phyloP scores from a whole-genome alignment of 352 stramenopile species.

The Globisporangium spinosum region DNA sequence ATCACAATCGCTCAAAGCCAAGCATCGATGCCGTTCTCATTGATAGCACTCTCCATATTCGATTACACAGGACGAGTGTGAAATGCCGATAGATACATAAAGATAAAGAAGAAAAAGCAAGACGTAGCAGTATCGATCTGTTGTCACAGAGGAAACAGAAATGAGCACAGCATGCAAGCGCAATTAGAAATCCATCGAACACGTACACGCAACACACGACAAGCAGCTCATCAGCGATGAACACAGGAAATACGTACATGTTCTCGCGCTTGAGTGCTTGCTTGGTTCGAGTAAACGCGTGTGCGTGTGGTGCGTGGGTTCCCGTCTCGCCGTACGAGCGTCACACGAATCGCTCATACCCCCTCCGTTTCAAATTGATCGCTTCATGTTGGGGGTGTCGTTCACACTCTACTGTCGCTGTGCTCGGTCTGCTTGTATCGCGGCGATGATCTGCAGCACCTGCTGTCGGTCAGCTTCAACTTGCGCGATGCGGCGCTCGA shows the following conservation, averaged over 20 bases:
- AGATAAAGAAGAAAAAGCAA: constrained; percentile 2
- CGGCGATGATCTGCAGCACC: constrained; percentile 71
- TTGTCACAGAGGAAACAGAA: not conserved
- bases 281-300: not conserved
- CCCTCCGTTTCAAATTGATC: not conserved
- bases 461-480: constrained; percentile 72
- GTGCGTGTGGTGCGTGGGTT: not conserved
- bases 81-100: constrained; percentile 13
- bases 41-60: constrained; percentile 1
- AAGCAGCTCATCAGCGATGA: too few relatives aligned
- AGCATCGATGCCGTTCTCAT: not conserved
- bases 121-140: constrained; percentile 1
- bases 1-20: not conserved
- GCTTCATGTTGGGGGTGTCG: not conserved
- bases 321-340: not conserved
- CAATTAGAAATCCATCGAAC: not conserved
- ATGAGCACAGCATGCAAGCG: not conserved
- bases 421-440: constrained; percentile 62
- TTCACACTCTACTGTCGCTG: constrained; percentile 27
- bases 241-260: not conserved
- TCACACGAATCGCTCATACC: not conserved
- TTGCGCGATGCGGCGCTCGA: constrained; percentile 78
- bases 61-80: not conserved
- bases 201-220: not conserved
- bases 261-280: constrained; percentile 1